Conservation (phyloP, 805 yeast species). For the Lachancea fermentati region DNA sequence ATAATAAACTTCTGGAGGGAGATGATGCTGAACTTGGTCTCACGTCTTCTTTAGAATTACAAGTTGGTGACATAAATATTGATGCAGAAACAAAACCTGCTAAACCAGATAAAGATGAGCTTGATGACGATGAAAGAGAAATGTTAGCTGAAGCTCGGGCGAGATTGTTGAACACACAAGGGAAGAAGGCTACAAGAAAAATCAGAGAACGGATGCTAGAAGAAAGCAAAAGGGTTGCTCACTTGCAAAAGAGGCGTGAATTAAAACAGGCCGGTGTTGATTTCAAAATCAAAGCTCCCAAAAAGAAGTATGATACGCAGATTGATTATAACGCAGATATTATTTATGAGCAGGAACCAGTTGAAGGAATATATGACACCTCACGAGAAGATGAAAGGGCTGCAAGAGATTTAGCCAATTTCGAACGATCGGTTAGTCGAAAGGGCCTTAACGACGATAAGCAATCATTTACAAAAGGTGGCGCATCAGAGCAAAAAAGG, state of each 20-base stretch:
- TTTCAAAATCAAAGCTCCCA: conserved; percentile 43
- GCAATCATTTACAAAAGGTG: conserved; percentile 28
- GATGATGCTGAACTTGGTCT: conserved; percentile 35
- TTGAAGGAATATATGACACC: conserved; percentile 63
- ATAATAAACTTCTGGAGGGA: conserved; percentile 60
- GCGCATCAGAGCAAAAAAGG: conserved; percentile 29
- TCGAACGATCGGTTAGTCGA: conserved; percentile 39
- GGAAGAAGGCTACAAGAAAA: conserved; percentile 89
- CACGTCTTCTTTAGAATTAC: conserved; percentile 29
- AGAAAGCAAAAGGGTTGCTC: conserved; percentile 70
- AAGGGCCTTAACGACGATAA: conserved; percentile 42
- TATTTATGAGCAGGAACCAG: conserved; percentile 69
- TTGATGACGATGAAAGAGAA: conserved; percentile 85
- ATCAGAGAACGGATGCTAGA: conserved; percentile 77
- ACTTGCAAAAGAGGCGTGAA: conserved; percentile 74
- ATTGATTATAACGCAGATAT: conserved; percentile 82
- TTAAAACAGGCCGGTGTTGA: conserved; percentile 73
- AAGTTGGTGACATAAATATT: conserved; percentile 57
- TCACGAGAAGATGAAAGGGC: conserved; percentile 49
- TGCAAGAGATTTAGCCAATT: conserved; percentile 34
- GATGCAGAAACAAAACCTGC: conserved; percentile 77
- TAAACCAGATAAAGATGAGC: conserved; percentile 67
- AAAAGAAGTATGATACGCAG: conserved; percentile 50
- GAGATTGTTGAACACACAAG: conserved; percentile 85
- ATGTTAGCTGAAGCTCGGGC: conserved; percentile 95